These are phyloP conservation scores for Thalassiosira oceanica DNA, from an alignment of 352 stramenopile species.

Conservation along the genomic window DNA sequence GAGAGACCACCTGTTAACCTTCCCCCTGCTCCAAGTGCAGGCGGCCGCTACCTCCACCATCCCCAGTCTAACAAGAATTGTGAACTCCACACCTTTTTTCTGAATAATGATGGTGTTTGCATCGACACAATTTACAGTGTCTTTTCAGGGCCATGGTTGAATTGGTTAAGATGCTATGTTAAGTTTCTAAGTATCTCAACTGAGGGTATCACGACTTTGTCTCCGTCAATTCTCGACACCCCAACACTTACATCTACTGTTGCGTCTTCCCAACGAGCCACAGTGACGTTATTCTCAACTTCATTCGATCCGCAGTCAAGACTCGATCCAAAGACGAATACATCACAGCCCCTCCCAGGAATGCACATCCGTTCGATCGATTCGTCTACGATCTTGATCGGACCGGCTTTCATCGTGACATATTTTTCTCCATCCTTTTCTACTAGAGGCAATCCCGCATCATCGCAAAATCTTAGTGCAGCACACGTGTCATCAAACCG, in stretches of 20 bases:
- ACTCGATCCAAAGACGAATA: constrained; percentile 41
- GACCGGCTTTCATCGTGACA: constrained; percentile 46
- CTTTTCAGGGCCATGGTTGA: too few species aligned
- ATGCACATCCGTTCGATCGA: constrained; percentile 38
- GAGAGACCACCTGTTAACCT: too few species aligned
- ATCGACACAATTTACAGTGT: too few species aligned
- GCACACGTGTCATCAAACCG: constrained; percentile 12
- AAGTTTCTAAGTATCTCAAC: constrained; percentile 17
- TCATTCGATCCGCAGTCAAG: constrained; percentile 3
- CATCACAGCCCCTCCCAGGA: constrained; percentile 44
- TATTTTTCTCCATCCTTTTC: constrained; percentile 15
- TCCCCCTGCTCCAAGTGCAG: too few species aligned
- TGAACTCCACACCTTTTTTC: too few species aligned
- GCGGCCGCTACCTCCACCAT: too few species aligned
- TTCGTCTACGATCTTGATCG: constrained; percentile 32
- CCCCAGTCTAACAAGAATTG: too few species aligned
- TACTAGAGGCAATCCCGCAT: constrained; percentile 39
- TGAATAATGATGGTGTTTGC: too few species aligned
- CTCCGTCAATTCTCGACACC: constrained; percentile 21
- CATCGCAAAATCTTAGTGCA: constrained; percentile 36
- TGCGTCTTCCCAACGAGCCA: constrained; percentile 41
- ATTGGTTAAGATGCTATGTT: too few species aligned
- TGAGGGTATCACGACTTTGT: constrained; percentile 36
- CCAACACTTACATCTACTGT: background rate
- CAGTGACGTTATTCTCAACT: constrained; percentile 5